These are phyloP conservation scores for Aegilops bicornis DNA, from an alignment of 176 grass and related monocot genomes.

Conservation along the genomic window DNA sequence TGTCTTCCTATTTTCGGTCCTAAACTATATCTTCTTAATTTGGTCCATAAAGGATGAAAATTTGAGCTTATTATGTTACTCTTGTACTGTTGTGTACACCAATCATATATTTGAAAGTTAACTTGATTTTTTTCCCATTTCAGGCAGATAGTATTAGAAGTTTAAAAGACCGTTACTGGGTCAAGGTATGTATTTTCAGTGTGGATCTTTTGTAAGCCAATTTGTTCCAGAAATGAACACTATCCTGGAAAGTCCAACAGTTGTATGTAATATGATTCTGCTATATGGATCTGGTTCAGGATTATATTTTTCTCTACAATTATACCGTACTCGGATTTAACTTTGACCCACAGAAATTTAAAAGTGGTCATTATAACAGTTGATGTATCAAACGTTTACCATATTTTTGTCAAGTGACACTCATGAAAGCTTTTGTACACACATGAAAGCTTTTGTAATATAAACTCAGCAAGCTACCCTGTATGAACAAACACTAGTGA, in stretches of 20 bases:
- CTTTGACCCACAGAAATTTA: neutral
- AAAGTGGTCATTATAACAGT: neutral
- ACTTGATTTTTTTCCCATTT: neutral
- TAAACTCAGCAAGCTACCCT: neutral
- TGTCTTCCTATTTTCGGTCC: neutral
- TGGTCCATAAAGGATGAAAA: neutral
- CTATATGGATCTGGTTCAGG: neutral
- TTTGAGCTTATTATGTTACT: neutral
- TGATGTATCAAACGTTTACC: constrained; percentile 8
- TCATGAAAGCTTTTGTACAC: neutral
- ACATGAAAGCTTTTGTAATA: neutral
- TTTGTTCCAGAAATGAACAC: neutral
- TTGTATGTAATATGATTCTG: neutral
- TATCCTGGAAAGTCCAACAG: neutral
- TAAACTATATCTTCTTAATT: neutral
- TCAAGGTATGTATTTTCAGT: constrained; percentile 71
- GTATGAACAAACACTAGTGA: neutral
- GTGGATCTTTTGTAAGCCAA: neutral
- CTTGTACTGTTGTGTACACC: neutral
- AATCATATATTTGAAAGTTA: constrained; percentile 10
- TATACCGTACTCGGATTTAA: neutral
- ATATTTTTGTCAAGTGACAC: constrained; percentile 22
- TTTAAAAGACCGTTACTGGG: constrained; percentile 80
- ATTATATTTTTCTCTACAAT: neutral
- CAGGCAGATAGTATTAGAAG: constrained; percentile 72